Percentiles rank a stretch among this genome's conserved stretches.
Evolutionary conservation across 306 rosid species (phyloP).

Genomic region (Rubus parviflorus): DNA sequence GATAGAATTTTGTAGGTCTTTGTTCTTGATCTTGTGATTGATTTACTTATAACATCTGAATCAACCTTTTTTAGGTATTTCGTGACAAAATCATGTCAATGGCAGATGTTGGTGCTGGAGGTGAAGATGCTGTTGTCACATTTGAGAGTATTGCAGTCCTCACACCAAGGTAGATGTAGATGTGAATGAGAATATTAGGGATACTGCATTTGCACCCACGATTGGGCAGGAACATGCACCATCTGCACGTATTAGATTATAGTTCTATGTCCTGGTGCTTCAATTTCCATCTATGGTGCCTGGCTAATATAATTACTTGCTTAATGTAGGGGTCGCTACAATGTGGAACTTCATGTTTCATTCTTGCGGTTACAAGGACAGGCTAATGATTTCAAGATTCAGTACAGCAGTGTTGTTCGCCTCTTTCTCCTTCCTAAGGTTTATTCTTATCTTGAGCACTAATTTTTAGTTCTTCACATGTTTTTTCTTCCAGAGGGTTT

Average conservation of each 20-base stretch:
- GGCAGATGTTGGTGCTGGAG: slow-evolving; percentile 97
- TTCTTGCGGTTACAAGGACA: slow-evolving; percentile 94
- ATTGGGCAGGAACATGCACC: background rate
- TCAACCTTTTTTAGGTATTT: slow-evolving; percentile 59
- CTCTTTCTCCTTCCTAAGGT: slow-evolving; percentile 99
- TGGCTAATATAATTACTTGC: slow-evolving; percentile 29
- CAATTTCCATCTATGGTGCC: background rate
- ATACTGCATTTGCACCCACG: background rate
- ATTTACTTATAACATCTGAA: slow-evolving; percentile 25
- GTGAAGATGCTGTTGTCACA: slow-evolving; percentile 92
- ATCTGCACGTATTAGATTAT: slow-evolving; percentile 4
- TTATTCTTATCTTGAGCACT: slow-evolving; percentile 18
- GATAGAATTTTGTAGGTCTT: slow-evolving; percentile 1
- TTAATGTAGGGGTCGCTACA: slow-evolving; percentile 89
- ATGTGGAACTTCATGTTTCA: slow-evolving; percentile 92
- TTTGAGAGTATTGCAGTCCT: slow-evolving; percentile 99
- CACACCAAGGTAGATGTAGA: slow-evolving; percentile 89
- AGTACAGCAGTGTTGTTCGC: slow-evolving; percentile 96
- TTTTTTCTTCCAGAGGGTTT: background rate
- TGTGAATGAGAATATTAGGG: slow-evolving; percentile 5
- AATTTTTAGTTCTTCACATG: slow-evolving; percentile 2
- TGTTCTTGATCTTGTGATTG: slow-evolving; percentile 9
- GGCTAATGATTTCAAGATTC: slow-evolving; percentile 98
- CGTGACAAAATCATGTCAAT: slow-evolving; percentile 89
- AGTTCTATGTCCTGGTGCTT: slow-evolving; percentile 12